Base-by-base conservation (phyloP, 352 stramenopile species). In the Phytophthora idaei region DNA sequence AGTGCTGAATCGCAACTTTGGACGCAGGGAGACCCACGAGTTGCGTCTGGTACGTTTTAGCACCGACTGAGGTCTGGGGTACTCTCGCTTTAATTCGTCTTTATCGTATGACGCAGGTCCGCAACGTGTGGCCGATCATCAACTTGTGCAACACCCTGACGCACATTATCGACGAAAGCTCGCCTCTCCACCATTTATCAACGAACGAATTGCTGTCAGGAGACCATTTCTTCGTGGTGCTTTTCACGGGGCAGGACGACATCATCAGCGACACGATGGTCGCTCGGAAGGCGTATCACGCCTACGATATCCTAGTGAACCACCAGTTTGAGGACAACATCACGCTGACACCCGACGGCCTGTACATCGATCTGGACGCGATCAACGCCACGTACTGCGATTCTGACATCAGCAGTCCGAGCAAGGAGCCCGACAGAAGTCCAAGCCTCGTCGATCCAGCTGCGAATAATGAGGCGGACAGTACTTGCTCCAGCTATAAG, bases 321-420 rank as follows among this genome's bases (percentile, higher is more conserved):
- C 81, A 88, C 59, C 77, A 88, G 47, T 90, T 90, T 48, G 69
- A 81, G 6, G 77, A 90, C 64, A 87, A 86, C 51, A 87, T 88
- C 68, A 84, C 75, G 48, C 61, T 90, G 15, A 67, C 78, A 0
- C 42, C 70, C 0, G 78, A 90, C 11, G 81, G 81, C 2, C 58
- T 88, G 28, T 76, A 88, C 59, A 79, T 90, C 36, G 78, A 90
- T 51, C 31, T 90, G 27, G 72, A 78, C 36, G 73, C 77, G 4
- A 80, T 90, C 47, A 85, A 87, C 53, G 67, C 83, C 21, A 90
- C 81, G 14, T 69, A 67, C 29, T 68, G 28, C 48, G 31, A 55
- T 29, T 29, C 47, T 8, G 41, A 65, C 14, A 31, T 34, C 14
- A 39, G 4, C 21, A 57, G 3, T 5, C 28, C 21, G 29, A 54